These are phyloP conservation scores for Nicotiana attenuata DNA, from an alignment of 257 asterid genomes.

Conservation along the genomic window DNA sequence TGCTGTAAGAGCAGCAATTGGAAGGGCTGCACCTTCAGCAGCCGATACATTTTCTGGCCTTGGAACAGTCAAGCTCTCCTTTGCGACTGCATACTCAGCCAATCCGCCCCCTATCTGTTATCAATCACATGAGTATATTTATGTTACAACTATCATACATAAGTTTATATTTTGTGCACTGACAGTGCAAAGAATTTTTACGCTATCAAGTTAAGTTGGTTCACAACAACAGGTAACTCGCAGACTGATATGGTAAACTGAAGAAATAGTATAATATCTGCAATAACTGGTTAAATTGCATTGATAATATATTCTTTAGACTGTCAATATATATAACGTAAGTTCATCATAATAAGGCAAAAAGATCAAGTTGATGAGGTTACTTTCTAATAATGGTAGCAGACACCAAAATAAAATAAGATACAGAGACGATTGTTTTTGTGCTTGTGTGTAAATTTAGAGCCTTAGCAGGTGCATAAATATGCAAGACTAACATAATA, in stretches of 20 bases:
- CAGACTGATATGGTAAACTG: not conserved
- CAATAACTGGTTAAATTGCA: not conserved
- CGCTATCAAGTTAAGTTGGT: not conserved
- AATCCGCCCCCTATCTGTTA: constrained; percentile 43
- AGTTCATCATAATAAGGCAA: not conserved
- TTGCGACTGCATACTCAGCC: constrained; percentile 50
- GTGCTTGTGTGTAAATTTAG: not conserved
- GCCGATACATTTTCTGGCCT: constrained; percentile 57
- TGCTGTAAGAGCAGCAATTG: constrained; percentile 51
- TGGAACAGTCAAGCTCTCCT: constrained; percentile 33
- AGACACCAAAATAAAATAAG: no score
- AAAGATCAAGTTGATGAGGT: not conserved
- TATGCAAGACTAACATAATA: not conserved
- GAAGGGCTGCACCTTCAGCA: constrained; percentile 59
- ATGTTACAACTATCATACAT: no score
- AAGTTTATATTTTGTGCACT: not conserved
- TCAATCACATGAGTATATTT: not conserved
- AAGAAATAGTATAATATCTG: not conserved
- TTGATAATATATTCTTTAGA: not conserved
- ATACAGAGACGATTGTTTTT: not conserved
- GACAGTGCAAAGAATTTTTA: not conserved
- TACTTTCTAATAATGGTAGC: not conserved
- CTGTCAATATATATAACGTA: not conserved
- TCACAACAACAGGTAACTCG: not conserved
- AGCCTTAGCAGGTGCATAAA: not conserved